These are phyloP conservation scores for Podaxis sp. DNA, from an alignment of 768 basidiomycete genomes.

Conservation along the genomic window DNA sequence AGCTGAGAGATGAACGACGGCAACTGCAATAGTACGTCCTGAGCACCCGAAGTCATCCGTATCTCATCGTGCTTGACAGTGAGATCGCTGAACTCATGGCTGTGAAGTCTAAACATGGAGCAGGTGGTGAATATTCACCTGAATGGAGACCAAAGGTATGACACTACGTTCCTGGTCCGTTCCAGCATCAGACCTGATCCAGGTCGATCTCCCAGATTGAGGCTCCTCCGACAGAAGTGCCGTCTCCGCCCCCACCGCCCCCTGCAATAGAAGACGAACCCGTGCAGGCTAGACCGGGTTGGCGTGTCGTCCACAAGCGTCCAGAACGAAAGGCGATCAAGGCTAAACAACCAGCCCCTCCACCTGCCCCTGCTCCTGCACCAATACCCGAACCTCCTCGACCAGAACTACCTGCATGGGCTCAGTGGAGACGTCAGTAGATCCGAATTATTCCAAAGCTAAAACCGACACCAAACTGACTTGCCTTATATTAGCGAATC, in stretches of 20 bases:
- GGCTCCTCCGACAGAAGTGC: conserved; percentile 32
- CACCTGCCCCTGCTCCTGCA: conserved; percentile 30
- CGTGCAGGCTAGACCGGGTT: conserved; percentile 58
- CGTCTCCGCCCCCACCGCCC: conserved; percentile 33
- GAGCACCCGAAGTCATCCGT: neutral
- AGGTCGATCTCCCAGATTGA: conserved; percentile 19
- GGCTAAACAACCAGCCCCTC: conserved; percentile 32
- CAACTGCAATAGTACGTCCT: conserved; percentile 70
- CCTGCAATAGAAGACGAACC: conserved; percentile 44
- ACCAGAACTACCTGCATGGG: conserved; percentile 69
- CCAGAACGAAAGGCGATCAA: conserved; percentile 46
- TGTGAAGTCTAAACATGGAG: conserved; percentile 76
- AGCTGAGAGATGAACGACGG: conserved; percentile 71
- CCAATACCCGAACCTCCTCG: conserved; percentile 41
- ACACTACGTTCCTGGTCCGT: conserved; percentile 1
- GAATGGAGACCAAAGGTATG: conserved; percentile 67
- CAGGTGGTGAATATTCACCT: conserved; percentile 72
- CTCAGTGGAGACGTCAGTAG: conserved; percentile 79
- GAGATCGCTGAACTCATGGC: conserved; percentile 85
- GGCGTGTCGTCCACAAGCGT: conserved; percentile 70
- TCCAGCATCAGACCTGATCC: neutral
- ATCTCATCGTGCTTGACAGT: conserved; percentile 29
- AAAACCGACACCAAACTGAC: neutral
- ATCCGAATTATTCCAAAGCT: neutral
- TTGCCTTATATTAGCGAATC: conserved; percentile 47